These are phyloP conservation scores for Penicillium canariense DNA, from an alignment of 495 filamentous ascomycete species.

Conservation along the genomic window DNA sequence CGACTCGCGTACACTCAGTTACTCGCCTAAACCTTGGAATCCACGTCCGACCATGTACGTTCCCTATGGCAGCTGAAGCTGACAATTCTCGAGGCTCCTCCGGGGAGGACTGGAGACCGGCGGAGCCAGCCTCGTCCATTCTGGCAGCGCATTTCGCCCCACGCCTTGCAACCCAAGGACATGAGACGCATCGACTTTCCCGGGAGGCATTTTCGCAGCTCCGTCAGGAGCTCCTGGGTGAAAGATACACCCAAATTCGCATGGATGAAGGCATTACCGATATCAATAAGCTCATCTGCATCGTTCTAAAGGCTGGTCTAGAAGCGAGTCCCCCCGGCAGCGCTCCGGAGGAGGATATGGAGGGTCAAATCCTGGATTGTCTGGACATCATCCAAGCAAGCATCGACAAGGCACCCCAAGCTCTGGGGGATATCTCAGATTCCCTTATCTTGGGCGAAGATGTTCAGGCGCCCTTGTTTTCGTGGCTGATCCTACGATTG, in stretches of 20 bases:
- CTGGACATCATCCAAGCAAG: constrained; percentile 69
- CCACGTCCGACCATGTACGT: constrained; percentile 13
- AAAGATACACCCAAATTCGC: constrained; percentile 39
- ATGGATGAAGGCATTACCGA: constrained; percentile 66
- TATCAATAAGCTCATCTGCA: constrained; percentile 78
- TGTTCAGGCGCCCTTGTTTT: constrained; percentile 62
- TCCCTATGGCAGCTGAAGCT: constrained; percentile 28
- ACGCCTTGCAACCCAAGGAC: constrained; percentile 41
- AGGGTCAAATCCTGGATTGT: constrained; percentile 61
- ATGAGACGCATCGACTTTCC: constrained; percentile 39
- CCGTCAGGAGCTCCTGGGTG: constrained; percentile 59
- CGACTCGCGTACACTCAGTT: not conserved
- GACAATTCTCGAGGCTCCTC: constrained; percentile 16
- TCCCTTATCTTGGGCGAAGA: constrained; percentile 43
- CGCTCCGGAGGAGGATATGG: constrained; percentile 52
- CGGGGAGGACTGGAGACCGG: constrained; percentile 20
- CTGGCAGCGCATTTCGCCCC: constrained; percentile 62
- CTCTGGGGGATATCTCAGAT: constrained; percentile 54
- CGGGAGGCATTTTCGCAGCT: constrained; percentile 61
- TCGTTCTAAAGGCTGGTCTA: constrained; percentile 78
- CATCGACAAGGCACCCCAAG: constrained; percentile 69
- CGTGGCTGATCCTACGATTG: constrained; percentile 64
- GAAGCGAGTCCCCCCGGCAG: constrained; percentile 56
- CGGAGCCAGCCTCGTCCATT: constrained; percentile 62
- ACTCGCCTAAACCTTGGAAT: not conserved